These are phyloP conservation scores for Vinca minor DNA, from an alignment of 257 asterid species.

Conservation along the genomic window DNA sequence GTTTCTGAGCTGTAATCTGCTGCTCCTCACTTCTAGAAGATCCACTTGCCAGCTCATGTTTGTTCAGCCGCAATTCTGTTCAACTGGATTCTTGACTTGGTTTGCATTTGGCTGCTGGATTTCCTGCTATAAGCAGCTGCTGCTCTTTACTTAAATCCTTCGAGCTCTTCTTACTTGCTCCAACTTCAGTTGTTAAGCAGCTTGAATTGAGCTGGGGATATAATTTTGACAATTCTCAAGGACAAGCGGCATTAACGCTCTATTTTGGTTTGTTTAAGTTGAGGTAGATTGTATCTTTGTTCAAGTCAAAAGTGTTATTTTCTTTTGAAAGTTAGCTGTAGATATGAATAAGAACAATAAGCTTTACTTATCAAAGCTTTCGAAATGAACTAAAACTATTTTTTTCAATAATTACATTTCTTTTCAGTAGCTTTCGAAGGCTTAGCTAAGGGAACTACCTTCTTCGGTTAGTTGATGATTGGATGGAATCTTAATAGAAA, in stretches of 20 bases:
- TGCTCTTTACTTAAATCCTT: no score
- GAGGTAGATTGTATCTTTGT: neutral
- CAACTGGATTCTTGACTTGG: no score
- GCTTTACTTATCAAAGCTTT: neutral
- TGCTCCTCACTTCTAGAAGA: no score
- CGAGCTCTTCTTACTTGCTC: no score
- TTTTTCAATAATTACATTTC: neutral
- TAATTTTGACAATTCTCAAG: neutral
- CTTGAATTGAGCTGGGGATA: no score
- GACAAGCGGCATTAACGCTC: neutral
- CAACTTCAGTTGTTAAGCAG: no score
- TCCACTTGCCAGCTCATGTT: no score
- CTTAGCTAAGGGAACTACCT: neutral
- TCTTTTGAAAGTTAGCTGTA: neutral
- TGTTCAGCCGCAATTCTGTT: no score
- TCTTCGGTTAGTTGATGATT: neutral
- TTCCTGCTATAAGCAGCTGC: no score
- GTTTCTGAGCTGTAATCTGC: no score
- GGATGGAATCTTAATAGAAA: neutral
- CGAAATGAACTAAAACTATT: no score
- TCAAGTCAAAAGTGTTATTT: neutral
- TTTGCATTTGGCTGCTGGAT: no score
- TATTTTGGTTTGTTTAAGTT: neutral
- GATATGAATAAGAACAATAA: neutral
- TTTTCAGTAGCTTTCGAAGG: neutral